Evolutionary conservation across 2,329 filamentous ascomycete genomes (phyloP), one percentile per base, ranked within the genome.

Genomic region (Trichoderma koningiopsis): DNA sequence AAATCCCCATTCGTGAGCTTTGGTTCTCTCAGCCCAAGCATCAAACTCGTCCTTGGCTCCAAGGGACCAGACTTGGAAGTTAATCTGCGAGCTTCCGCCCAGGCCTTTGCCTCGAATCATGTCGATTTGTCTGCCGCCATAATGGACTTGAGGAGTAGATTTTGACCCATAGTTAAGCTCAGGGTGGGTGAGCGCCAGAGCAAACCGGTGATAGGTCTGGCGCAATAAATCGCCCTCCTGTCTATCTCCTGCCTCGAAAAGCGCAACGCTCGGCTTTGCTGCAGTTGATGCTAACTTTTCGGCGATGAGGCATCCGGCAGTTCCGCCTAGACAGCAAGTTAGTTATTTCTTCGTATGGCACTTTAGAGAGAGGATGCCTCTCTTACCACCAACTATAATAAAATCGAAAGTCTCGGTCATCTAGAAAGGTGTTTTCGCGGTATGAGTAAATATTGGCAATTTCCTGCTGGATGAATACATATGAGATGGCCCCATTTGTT

Each of bases 71-170:
- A 65, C 53, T n/a, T 33, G 22, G 40, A 65, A 31, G 56, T 59
- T 59, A 24, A 59, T 59, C 31, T 33, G 31, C 19, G 56, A 59
- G 29, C 56, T 59, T 33, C 56, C 56, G 6, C 56, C 56, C 2
- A 59, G 56, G 31, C 56, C 56, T 24, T 59, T 59, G 56, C 56
- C 56, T 33, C 56, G 31, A 37, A 37, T 37, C 56, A 59, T n/a
- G 8, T 49, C 47, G 11, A 49, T 49, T 13, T 49, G n/a, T 49
- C 47, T 22, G n/a, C 47, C 47, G n/a, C 47, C 47, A 24, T 22
- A 49, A 22, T 49, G n/a, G 19, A 10, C n/a, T 11, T 49, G 47
- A 13, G 47, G 47, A 16, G n/a, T 49, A 24, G 47, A 49, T 3
- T 49, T 49, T 2, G 47, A 49, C 8, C 47, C 47, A 49, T 49